phyloP scores from a whole-genome alignment of 176 grass and related monocot genomes.

The Raddia guianensis region DNA sequence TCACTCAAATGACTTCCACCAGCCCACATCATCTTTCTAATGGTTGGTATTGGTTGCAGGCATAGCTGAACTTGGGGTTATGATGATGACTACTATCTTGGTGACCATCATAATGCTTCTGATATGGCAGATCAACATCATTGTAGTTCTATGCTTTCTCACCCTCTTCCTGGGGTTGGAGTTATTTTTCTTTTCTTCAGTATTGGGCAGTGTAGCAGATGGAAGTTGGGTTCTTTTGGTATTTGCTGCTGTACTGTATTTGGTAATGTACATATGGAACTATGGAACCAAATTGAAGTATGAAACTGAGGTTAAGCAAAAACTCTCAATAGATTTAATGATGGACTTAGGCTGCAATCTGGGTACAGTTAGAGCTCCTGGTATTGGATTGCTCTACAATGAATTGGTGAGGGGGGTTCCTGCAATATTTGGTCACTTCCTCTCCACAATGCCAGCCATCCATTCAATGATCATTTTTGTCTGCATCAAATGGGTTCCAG shows the following conservation, averaged over 20 bases:
- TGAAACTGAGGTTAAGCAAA: slow-evolving; percentile 95
- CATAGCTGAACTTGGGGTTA: slow-evolving; percentile 91
- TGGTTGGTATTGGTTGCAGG: slow-evolving; percentile 52
- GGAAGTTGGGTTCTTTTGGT: slow-evolving; percentile 96
- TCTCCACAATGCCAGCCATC: slow-evolving; percentile 91
- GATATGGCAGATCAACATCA: slow-evolving; percentile 98
- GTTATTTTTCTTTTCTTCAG: slow-evolving; percentile 92
- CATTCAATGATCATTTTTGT: slow-evolving; percentile 99
- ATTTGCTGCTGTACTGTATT: slow-evolving; percentile 78
- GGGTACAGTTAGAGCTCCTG: slow-evolving; percentile 90
- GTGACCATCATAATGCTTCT: slow-evolving; percentile 98
- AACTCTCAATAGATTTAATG: slow-evolving; percentile 88
- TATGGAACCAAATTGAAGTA: slow-evolving; percentile 96
- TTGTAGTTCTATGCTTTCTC: slow-evolving; percentile 79
- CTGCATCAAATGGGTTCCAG: slow-evolving; percentile 96
- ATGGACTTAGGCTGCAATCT: slow-evolving; percentile 85
- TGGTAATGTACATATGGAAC: slow-evolving; percentile 96
- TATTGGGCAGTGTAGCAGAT: slow-evolving; percentile 75
- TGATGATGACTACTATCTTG: slow-evolving; percentile 95
- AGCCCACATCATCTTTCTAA: slow-evolving; percentile 37
- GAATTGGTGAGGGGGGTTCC: slow-evolving; percentile 93
- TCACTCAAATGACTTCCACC: neutral
- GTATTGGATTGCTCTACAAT: slow-evolving; percentile 96
- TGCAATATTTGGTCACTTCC: slow-evolving; percentile 92
- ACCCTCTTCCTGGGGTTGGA: slow-evolving; percentile 83